Percentiles rank a stretch among this genome's conserved stretches.
Conservation (phyloP, 2,329 filamentous ascomycete genomes). For the Pseudocercospora fijiensis region DNA sequence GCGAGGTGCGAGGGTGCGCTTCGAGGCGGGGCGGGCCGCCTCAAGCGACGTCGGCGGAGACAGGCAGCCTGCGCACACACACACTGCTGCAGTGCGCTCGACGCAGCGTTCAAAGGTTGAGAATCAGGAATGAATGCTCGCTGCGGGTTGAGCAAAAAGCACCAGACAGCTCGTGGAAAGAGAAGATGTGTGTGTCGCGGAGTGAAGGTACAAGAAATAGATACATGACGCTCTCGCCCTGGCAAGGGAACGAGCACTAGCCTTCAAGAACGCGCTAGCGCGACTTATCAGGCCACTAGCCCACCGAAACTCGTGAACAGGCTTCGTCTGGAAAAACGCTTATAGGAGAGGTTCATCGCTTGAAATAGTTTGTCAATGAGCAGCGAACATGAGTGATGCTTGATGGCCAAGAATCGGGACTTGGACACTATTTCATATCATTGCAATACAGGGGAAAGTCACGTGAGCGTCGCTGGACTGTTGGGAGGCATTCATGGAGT, state of each 20-base stretch:
- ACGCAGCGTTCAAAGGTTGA: neutral
- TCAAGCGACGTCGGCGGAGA: neutral
- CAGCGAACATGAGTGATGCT: neutral
- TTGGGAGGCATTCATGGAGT: neutral
- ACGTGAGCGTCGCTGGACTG: neutral
- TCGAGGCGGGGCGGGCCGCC: neutral
- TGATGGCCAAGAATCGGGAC: neutral
- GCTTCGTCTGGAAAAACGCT: neutral
- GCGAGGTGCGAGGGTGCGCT: neutral
- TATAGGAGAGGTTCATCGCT: neutral
- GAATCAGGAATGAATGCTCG: neutral
- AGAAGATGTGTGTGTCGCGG: neutral
- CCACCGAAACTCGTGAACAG: neutral
- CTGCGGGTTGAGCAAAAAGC: neutral
- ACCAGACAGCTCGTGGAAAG: neutral
- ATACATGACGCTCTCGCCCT: neutral
- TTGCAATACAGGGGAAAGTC: neutral
- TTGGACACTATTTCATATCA: neutral
- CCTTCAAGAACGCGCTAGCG: neutral
- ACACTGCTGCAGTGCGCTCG: neutral
- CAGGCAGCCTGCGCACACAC: neutral
- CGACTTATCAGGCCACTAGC: neutral
- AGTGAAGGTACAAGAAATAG: neutral
- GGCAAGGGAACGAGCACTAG: neutral
- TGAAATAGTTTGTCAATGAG: neutral